A percentile compares a stretch with the other conserved stretches of the same genome.
Conservation (phyloP, 352 stramenopile genomes). For the Phytopythium montanum region DNA sequence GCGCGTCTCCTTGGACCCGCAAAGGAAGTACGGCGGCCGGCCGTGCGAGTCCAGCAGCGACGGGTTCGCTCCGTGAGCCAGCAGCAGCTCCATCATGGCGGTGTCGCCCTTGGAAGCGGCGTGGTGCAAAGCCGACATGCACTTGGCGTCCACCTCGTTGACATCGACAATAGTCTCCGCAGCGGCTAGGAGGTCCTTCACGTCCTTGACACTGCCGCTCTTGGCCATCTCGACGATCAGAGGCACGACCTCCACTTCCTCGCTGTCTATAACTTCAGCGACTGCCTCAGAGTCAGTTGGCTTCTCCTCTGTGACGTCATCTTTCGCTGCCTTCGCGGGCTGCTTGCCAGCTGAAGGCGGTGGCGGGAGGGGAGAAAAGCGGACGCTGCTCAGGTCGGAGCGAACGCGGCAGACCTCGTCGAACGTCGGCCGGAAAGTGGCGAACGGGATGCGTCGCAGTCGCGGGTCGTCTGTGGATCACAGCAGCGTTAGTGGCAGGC, state of each 20-base stretch:
- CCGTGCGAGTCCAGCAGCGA: constrained; percentile 74
- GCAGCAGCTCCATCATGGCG: constrained; percentile 59
- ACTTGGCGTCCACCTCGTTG: constrained; percentile 53
- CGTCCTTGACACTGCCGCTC: constrained; percentile 22
- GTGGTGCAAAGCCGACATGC: constrained; percentile 81
- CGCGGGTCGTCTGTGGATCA: constrained; percentile 41
- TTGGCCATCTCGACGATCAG: constrained; percentile 39
- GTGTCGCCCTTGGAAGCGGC: constrained; percentile 43
- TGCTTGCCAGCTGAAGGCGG: constrained; percentile 1
- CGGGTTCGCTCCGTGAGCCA: constrained; percentile 85
- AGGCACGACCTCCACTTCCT: constrained; percentile 20
- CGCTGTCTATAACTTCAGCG: constrained; percentile 7
- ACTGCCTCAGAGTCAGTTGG: constrained; percentile 2
- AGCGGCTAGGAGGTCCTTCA: constrained; percentile 39
- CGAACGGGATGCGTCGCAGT: constrained; percentile 78
- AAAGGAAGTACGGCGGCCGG: constrained; percentile 89
- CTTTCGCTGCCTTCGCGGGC: constrained; percentile 4
- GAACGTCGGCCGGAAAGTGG: constrained; percentile 82
- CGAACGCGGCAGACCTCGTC: constrained; percentile 80
- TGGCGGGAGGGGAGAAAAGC: constrained; percentile 49
- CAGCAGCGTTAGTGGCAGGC: constrained; percentile 4
- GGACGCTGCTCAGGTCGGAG: constrained; percentile 61
- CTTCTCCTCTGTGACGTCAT: constrained; percentile 7
- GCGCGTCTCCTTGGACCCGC: constrained; percentile 80
- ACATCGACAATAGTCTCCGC: constrained; percentile 25